Base-by-base conservation (phyloP, 495 filamentous ascomycete genomes). In the Penicillium paradoxum region DNA sequence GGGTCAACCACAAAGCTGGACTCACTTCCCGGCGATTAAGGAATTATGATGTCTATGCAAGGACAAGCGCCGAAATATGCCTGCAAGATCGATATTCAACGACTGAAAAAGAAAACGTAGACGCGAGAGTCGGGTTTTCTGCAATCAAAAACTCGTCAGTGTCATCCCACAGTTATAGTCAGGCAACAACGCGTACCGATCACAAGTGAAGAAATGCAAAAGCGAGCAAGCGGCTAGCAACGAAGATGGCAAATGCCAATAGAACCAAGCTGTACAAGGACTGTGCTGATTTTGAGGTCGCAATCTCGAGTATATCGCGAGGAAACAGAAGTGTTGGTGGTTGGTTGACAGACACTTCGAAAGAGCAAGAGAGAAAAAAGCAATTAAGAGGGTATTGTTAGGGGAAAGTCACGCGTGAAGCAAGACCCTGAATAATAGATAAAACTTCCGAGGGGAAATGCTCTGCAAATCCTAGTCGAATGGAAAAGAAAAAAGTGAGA, bases 391-490 rank as follows among this genome's bases (percentile, higher is more conserved):
- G 53, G 47, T 59, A 65, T 41, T 32, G 14, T 45, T 27, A 9
- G 15, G 39, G 57, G 41, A 54, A 43, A 17, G 44, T 43, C 49
- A 38, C n/a, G 33, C 55, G 54, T 46, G 34, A 53, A 47, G 40
- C 37, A 40, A 43, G 32, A 57, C 55, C 51, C n/a, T 40, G 48
- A 50, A 56, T 51, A 51, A 53, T 56, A 51, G 53, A 57, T 60
- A 54, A 58, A 58, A 55, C 15, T 13, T 18, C 30, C 38, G 51
- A 45, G 57, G 68, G 71, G 66, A 60, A 8, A 68, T 77, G 74
- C 74, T 69, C 74, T 74, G 73, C 74, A 77, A 67, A 57, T 63
- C 69, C 71, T 63, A 65, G 55, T 38, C 41, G 56, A 63, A 58
- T 53, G 47, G 63, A 59, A 60, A 32, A 11, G 29, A 49, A 50